These are phyloP conservation scores for Geranomyces michiganensis DNA, from an alignment of 192 early-diverging fungal genomes.

Conservation along the genomic window DNA sequence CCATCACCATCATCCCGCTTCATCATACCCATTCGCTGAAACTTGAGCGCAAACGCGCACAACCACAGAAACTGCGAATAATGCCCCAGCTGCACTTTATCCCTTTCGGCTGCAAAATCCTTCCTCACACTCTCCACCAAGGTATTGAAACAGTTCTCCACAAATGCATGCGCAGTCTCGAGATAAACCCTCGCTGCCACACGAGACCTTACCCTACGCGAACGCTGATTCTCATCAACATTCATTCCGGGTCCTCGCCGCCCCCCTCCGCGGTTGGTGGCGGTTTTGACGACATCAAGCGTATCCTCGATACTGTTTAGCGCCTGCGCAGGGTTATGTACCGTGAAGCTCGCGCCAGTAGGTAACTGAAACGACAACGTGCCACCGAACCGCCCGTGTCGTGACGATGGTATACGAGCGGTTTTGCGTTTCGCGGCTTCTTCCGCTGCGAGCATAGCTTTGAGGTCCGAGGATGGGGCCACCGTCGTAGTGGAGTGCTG, in stretches of 20 bases:
- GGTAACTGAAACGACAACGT: slow-evolving; percentile 42
- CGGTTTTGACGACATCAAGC: slow-evolving; percentile 31
- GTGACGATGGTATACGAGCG: slow-evolving; percentile 20
- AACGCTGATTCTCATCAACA: slow-evolving; percentile 21
- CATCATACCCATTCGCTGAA: slow-evolving; percentile 16
- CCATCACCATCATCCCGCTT: neutral
- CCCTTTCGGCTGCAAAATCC: slow-evolving; percentile 49
- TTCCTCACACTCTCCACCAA: slow-evolving; percentile 42
- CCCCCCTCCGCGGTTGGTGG: no score
- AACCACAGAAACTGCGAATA: slow-evolving; percentile 41
- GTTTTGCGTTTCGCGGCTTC: slow-evolving; percentile 11
- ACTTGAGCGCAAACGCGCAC: slow-evolving; percentile 46
- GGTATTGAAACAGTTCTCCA: slow-evolving; percentile 51
- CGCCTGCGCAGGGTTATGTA: slow-evolving; percentile 23
- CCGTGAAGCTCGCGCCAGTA: slow-evolving; percentile 34
- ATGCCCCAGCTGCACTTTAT: slow-evolving; percentile 42
- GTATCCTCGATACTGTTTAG: slow-evolving; percentile 29
- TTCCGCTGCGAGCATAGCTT: slow-evolving; percentile 27
- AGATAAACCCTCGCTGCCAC: slow-evolving; percentile 29
- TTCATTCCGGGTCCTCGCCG: neutral
- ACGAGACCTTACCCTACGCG: slow-evolving; percentile 17
- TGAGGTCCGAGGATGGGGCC: neutral
- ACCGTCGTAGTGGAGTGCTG: neutral
- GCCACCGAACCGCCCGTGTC: slow-evolving; percentile 54
- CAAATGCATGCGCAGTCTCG: slow-evolving; percentile 36